Base-by-base conservation (phyloP, 2,329 filamentous ascomycete species). In the Fusarium begoniae region DNA sequence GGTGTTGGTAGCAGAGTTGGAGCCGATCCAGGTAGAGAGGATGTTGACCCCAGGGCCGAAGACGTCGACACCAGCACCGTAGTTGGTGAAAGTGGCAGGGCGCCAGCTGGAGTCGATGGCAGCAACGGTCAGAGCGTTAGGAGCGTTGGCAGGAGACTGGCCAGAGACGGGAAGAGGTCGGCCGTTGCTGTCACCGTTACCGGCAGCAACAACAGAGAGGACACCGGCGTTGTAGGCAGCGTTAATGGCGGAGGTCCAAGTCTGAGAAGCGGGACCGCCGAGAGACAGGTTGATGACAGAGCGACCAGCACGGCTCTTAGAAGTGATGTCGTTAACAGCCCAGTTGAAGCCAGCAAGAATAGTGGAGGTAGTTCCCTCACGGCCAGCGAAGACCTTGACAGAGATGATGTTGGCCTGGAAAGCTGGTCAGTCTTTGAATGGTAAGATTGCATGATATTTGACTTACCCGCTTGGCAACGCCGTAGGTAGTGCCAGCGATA, bases 31-130 rank as follows among this genome's bases (percentile, higher is more conserved):
- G 6, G 88, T 79, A 35, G 84, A 79, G 6, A 82, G 48, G 56
- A 87, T 79, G 30, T 70, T 69, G 10, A 80, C 80, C 57, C 85
- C 85, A 5, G 85, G 85, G 6, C 84, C 85, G 47, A 84, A 82
- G 41, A 87, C 74, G 60, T 86, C 82, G 45, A 87, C 77, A 14
- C 70, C 69, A 44, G 76, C 18, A n/a, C 84, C 85, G 66, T 83
- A 88, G 83, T 89, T 89, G 78, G 85, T 87, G 81, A 83, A 87
- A 37, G 76, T 78, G 63, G 86, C 81, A 43, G 81, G 80, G 60
- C 76, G 70, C 73, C 87, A 84, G 62, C 67, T 75, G 26, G 64
- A 75, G 72, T 82, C 80, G 50, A 83, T 84, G 45, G 87, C 84
- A 59, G 84, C 87, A 50, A 89, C 86, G 10, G 87, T 89, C 77